Evolutionary conservation across 108 stramenopile genomes (phyloP), one percentile per base, ranked within the genome.

Genomic region (Pelagomonas calceolata): DNA sequence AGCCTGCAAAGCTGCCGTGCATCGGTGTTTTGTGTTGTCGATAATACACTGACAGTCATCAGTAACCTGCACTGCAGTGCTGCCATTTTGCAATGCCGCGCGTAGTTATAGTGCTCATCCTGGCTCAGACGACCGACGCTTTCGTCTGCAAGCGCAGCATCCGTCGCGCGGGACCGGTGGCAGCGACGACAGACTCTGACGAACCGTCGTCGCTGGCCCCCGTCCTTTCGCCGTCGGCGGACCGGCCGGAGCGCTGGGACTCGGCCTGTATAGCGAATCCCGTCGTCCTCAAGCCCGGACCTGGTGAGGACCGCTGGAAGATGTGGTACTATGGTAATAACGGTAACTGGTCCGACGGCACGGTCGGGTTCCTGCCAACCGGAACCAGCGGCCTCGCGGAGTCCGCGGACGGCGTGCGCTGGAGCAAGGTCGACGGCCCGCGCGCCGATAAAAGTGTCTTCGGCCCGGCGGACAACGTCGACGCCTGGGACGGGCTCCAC

Each of bases 261-360:
- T 34, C 68, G 68, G 75, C 68, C 34, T 75, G 75, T 36, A 69
- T 75, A 16, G 75, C 75, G 35, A 75, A 75, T 70, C 75, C 75
- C n/a, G 75, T 75, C 26, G 68, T 75, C 64, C 68, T 75, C 31
- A 68, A 68, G 30, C 75, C 75, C 15, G 0, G 14, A 0, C 34
- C 10, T 17, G 14, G 37, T 10, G 35, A 39, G 12, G 67, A 34
- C 4, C 35, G 69, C 37, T 75, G 75, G 75, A 67, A 75, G 68
- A 64, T 51, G 34, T 75, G 60, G 30, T 75, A 75, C 37, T 75
- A 75, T 32, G 75, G 75, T 26, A 75, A 75, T 45, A 33, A 37
- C 64, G 75, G 75, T 31, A 63, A 64, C 44, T 75, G 75, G 75
- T 46, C 37, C 46, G 34, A 63, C 37, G 43, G 69, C 68, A 30